These are phyloP conservation scores for Pleurotus djamor DNA, from an alignment of 768 basidiomycete species.

Conservation along the genomic window DNA sequence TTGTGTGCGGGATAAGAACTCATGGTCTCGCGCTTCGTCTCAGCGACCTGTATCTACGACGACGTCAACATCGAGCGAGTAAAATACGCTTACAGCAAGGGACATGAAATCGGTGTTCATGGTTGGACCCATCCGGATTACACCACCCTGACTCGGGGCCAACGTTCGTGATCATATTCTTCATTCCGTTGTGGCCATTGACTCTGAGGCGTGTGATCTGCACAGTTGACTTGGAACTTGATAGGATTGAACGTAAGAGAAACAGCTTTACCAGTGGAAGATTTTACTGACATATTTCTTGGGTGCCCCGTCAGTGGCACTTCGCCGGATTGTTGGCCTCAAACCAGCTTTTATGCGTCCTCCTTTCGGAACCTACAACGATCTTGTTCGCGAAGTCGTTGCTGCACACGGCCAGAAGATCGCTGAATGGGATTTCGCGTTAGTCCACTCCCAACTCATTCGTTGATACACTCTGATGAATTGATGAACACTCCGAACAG, in stretches of 20 bases:
- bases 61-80: conserved; percentile 14
- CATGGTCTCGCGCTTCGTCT: neutral
- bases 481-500: neutral
- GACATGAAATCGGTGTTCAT: conserved; percentile 27
- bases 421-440: conserved; percentile 33
- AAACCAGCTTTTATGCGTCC: conserved; percentile 33
- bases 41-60: conserved; percentile 27
- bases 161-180: conserved; percentile 15
- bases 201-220: neutral
- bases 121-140: conserved; percentile 28
- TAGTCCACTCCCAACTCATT: conserved; percentile 1
- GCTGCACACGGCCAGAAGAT: conserved; percentile 18
- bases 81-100: conserved; percentile 19
- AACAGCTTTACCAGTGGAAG: no score
- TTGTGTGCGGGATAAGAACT: neutral
- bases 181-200: neutral
- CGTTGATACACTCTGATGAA: neutral
- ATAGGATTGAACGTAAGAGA: conserved; percentile 15
- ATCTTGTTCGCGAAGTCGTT: conserved; percentile 22
- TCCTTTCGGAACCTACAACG: conserved; percentile 36
- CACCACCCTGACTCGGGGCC: conserved; percentile 16
- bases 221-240: conserved; percentile 21
- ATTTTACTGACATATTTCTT: neutral
- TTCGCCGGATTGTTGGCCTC: conserved; percentile 28
- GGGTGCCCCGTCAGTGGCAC: conserved; percentile 17